Base-by-base conservation (phyloP, 441 rosid genomes). In the Hura crepitans region DNA sequence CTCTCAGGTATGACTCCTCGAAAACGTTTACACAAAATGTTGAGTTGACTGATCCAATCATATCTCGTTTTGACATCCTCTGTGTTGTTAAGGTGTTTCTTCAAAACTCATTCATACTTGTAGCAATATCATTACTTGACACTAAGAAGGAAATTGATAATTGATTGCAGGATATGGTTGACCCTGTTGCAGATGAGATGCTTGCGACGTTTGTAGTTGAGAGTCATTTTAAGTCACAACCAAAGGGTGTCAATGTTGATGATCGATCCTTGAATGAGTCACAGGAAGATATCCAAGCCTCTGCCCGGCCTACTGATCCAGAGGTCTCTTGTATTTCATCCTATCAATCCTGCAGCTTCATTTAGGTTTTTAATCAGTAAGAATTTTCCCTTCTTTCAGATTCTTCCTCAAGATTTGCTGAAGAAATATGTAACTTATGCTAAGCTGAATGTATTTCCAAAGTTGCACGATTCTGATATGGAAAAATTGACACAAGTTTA, bases 41-140 rank as follows among this genome's bases (percentile, higher is more conserved):
- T 25, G 99, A 95, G 83, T 71, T 90, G 84, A 95, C 99, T 56
- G 98, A 92, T 82, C 99, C 99, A n/a, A 90, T 95, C 63, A 47
- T 92, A 68, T 95, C 99, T 66, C 97, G 99, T 56, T 95, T 95
- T 22, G 97, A 92, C 78, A 77, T 95, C 58, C 87, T 92, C 22
- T 95, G 99, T 33, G 98, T 95, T 81, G 99, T 95, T 27, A 95
- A 95, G 99, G 98, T 94, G 42, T 43, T 68, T 72, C 35, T 69
- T 74, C 61, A 53, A 10, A 47, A 30, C 62, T 71, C 47, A 9
- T 0, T 31, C 46, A 6, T 53, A 68, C 31, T 71, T 18, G 42
- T 11, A 35, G 50, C 23, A 1, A 37, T 8, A 18, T 18, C 17
- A 22, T 20, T 20, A n/a, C 31, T 64, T 54, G 12, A 54, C 59